These are phyloP conservation scores for Marchantia paleacea DNA, from an alignment of 225 moss, liverwort and hornwort species.

Conservation along the genomic window DNA sequence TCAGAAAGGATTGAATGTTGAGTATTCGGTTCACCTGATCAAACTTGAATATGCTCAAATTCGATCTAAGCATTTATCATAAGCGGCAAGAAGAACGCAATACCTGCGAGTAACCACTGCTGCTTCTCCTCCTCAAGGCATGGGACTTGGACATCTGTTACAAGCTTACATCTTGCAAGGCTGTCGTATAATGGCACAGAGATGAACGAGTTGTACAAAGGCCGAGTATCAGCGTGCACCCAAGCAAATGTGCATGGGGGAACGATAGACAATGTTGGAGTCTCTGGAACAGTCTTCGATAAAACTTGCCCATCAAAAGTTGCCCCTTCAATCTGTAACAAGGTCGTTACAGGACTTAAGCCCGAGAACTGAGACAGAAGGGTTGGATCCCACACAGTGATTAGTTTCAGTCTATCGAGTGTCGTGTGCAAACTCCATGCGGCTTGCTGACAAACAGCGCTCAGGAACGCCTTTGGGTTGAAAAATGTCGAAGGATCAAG, in stretches of 20 bases:
- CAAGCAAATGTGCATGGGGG: slow-evolving; percentile 33
- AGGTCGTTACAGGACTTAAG: neutral
- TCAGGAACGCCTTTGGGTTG: slow-evolving; percentile 26
- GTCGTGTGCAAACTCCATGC: slow-evolving; percentile 22
- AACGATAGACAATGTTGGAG: slow-evolving; percentile 16
- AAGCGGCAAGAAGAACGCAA: slow-evolving; percentile 24
- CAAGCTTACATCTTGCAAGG: slow-evolving; percentile 15
- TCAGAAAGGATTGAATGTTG: too few species aligned
- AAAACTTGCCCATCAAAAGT: slow-evolving; percentile 30
- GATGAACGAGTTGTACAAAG: slow-evolving; percentile 24
- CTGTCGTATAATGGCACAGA: slow-evolving; percentile 34
- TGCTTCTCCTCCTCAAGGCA: slow-evolving; percentile 24
- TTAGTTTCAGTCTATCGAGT: slow-evolving; percentile 26
- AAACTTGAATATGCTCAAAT: neutral
- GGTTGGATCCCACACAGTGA: slow-evolving; percentile 25
- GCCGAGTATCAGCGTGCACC: slow-evolving; percentile 8
- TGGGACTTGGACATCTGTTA: slow-evolving; percentile 34
- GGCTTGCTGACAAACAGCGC: slow-evolving; percentile 33
- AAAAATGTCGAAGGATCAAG: slow-evolving; percentile 28
- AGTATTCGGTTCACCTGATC: too few species aligned
- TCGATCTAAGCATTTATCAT: neutral
- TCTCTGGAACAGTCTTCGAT: neutral
- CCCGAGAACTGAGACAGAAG: neutral
- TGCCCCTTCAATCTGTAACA: slow-evolving; percentile 30
- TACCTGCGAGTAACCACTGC: slow-evolving; percentile 28